Evolutionary conservation across 192 early-diverging fungal genomes (phyloP), one percentile per base, ranked within the genome.

Genomic region (Mycoemilia scoparia): DNA sequence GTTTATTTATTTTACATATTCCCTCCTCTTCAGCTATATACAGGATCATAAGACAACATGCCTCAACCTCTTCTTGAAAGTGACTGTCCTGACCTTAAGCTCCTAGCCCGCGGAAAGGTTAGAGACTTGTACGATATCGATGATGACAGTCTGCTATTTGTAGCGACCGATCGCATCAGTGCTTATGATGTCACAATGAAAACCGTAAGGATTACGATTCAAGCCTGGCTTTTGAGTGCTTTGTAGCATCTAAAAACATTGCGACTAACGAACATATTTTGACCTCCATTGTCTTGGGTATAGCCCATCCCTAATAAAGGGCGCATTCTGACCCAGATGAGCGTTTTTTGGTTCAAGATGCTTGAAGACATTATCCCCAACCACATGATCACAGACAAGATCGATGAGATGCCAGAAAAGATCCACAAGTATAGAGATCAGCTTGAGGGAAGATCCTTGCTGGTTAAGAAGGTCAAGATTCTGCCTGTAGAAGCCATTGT

Each of bases 101-200:
- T 99, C 24, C 41, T 99, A 32, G 81, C 84, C 6, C 77, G 90
- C 18, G 95, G 91, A 32, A 99, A 87, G 51, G 91, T 96, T 32
- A 76, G 95, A 29, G 95, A 99, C 46, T 68, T 99, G 32, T 99
- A 99, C 67, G 77, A 84, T 33, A 67, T 99, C 15, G 81, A 93
- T 58, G 78, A 77, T 11, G 43, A 72, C 29, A 61, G 73, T 9
- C 64, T 99, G 38, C 73, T 99, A 21, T 96, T 99, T 57, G 88
- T 99, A 7, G 91, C 95, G 13, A 88, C 91, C 2, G 95, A 99
- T 67, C 74, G 95, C 37, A 84, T 96, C 61, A 85, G 79, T 51
- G 91, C 95, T 2, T 99, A 82, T 60, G 95, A 99, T 42, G 91
- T 99, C 23, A 86, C 96, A 42, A 91, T 99, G 91, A 82, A 84